Percentiles rank a stretch among this genome's conserved stretches.
Evolutionary conservation across 306 rosid species (phyloP).

Genomic region (Inga leiocalycina): DNA sequence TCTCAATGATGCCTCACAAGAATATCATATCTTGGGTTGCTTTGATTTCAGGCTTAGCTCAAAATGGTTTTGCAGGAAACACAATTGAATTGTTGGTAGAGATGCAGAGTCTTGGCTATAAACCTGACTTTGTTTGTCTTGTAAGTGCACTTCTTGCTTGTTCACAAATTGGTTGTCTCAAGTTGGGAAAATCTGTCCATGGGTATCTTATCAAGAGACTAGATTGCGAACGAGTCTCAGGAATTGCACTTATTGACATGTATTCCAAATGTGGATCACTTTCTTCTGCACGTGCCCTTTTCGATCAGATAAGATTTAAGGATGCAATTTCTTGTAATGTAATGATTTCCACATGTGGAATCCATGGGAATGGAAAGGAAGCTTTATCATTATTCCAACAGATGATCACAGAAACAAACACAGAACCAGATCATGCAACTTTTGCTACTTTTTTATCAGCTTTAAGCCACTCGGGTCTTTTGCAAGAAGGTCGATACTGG

Average conservation of each 20-base stretch:
- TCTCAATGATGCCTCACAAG: constrained; percentile 39
- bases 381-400: constrained; percentile 48
- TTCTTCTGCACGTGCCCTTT: constrained; percentile 41
- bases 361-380: constrained; percentile 51
- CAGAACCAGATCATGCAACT: constrained; percentile 52
- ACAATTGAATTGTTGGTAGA: constrained; percentile 42
- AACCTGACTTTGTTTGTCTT: constrained; percentile 42
- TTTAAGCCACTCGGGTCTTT: constrained; percentile 55
- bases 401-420: constrained; percentile 34
- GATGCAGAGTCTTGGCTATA: constrained; percentile 44
- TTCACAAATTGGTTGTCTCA: constrained; percentile 44
- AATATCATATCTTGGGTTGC: constrained; percentile 52
- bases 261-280: constrained; percentile 55
- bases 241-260: constrained; percentile 54
- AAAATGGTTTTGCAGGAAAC: constrained; percentile 44
- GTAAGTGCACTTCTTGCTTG: constrained; percentile 48
- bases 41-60: constrained; percentile 51
- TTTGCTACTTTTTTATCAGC: constrained; percentile 57
- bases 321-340: constrained; percentile 52
- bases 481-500: constrained; percentile 49
- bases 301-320: constrained; percentile 37
- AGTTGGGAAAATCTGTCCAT: constrained; percentile 51
- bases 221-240: constrained; percentile 37
- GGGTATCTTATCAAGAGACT: constrained; percentile 41
- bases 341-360: constrained; percentile 51